Base-by-base conservation (phyloP, 805 yeast species). In the Candida pseudoglaebosa region DNA sequence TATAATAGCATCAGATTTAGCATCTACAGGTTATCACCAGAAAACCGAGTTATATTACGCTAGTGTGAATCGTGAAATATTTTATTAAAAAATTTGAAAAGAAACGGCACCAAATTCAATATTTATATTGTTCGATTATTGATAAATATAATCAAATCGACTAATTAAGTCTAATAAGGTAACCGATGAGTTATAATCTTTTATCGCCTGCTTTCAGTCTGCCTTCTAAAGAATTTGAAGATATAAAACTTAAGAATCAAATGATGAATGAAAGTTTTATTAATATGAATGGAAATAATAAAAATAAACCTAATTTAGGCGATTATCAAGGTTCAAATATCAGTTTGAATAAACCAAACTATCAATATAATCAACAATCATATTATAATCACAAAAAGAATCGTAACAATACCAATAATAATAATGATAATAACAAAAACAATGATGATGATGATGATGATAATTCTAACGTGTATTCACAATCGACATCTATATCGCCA, bases 171-270 rank as follows among this genome's bases (percentile, higher is more conserved):
- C 29, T 26, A 5, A 26, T 13, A 26, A n/a, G n/a, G n/a, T 26
- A 26, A 5, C 12, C 13, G 29, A 26, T 26, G 29, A 26, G 29
- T 26, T 26, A 26, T 26, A 26, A 26, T 26, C 29, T 26, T 26
- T 26, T 26, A 26, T 26, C 29, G 13, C 29, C 29, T 26, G 29
- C 29, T 26, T 26, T 26, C 12, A 26, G 29, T 26, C 29, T 26
- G 29, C 29, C 29, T 26, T 26, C 29, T 10, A 26, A 26, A 26
- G 29, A 26, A 26, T 26, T 26, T 26, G 29, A 26, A 10, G 29
- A 26, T 26, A 5, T 26, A 5, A 26, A 26, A 15, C 15, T 10
- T 15, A 26, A 26, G 15, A 26, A 9, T 26, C 26, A 12, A 22
- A 26, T 26, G 6, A 26, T 26, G 29, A 26, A 26, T 26, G 29